phyloP scores from a whole-genome alignment of 2,329 filamentous ascomycete genomes.

The Pezizomycotina sp. region DNA sequence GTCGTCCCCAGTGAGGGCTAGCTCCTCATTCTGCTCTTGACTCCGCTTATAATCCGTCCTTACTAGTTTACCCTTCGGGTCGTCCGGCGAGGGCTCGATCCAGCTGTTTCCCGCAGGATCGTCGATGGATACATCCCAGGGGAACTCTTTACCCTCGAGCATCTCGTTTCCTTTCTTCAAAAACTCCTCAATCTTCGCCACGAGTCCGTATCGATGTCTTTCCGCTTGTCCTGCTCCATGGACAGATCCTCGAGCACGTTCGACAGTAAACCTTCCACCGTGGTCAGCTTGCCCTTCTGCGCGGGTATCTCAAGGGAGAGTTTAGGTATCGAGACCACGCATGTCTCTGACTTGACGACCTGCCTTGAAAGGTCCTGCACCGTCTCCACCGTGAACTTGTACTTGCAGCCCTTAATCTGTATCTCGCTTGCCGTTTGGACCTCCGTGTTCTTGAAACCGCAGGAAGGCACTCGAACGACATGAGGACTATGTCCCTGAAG shows the following conservation, averaged over 20 bases:
- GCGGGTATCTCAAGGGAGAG: conserved; percentile 85
- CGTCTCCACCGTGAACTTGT: conserved; percentile 60
- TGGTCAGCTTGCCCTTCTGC: conserved; percentile 79
- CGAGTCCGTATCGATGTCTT: conserved; percentile 59
- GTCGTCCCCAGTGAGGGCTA: conserved; percentile 50
- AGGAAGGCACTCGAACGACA: conserved; percentile 87
- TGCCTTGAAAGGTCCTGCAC: conserved; percentile 65
- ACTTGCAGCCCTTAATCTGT: conserved; percentile 72
- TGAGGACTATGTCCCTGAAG: conserved; percentile 93
- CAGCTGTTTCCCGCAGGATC: conserved; percentile 93
- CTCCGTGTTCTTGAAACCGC: conserved; percentile 77
- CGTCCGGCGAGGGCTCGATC: conserved; percentile 72
- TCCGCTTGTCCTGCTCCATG: conserved; percentile 65
- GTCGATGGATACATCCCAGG: conserved; percentile 75
- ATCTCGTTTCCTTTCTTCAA: conserved; percentile 60
- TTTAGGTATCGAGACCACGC: conserved; percentile 72
- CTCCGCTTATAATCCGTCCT: conserved; percentile 72
- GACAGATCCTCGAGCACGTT: conserved; percentile 67
- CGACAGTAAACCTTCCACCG: conserved; percentile 72
- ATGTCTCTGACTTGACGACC: conserved; percentile 82
- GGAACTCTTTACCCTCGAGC: conserved; percentile 59
- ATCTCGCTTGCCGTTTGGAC: conserved; percentile 85
- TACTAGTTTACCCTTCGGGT: conserved; percentile 71
- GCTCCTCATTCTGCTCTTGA: conserved; percentile 65
- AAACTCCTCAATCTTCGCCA: conserved; percentile 60